Evolutionary conservation across 1,284 basidiomycete genomes (phyloP).

Genomic region (Pyrrhoderma noxium): DNA sequence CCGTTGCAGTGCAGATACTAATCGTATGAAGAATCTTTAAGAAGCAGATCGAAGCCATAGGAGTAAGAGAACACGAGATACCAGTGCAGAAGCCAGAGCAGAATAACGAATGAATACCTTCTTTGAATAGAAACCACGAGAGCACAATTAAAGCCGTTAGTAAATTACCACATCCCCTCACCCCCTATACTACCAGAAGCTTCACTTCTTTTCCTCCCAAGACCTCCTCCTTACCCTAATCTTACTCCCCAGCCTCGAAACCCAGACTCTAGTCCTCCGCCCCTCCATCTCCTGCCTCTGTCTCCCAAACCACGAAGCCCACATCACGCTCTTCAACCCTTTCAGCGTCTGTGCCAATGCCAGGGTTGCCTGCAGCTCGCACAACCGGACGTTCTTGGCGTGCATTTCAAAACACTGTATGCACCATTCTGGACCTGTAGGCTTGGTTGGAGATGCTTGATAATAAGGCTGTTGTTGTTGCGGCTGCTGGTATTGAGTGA

Average conservation of each 20-base stretch:
- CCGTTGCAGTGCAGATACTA: too few species aligned
- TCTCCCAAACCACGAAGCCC: constrained; percentile 16
- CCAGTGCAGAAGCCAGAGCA: too few species aligned
- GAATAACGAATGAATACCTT: too few species aligned
- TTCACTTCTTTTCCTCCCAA: constrained; percentile 37
- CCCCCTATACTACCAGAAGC: constrained; percentile 33
- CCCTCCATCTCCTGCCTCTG: constrained; percentile 14
- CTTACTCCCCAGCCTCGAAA: constrained; percentile 7
- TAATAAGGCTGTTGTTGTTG: background rate
- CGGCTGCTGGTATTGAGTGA: background rate
- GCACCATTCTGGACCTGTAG: constrained; percentile 18
- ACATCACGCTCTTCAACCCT: constrained; percentile 6
- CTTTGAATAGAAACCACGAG: too few species aligned
- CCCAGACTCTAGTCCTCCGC: constrained; percentile 14
- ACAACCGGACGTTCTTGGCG: constrained; percentile 9
- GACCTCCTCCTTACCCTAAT: constrained; percentile 14
- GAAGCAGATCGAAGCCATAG: too few species aligned
- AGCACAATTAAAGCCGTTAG: too few species aligned
- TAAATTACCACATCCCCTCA: too few species aligned
- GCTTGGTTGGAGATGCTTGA: background rate
- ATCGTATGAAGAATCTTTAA: too few species aligned
- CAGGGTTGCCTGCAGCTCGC: constrained; percentile 11
- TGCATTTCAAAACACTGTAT: constrained; percentile 12
- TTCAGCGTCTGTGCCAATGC: constrained; percentile 11
- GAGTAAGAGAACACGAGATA: too few species aligned